These are phyloP conservation scores for Oenanthe javanica DNA, from an alignment of 140 eudicot genomes.

Conservation along the genomic window DNA sequence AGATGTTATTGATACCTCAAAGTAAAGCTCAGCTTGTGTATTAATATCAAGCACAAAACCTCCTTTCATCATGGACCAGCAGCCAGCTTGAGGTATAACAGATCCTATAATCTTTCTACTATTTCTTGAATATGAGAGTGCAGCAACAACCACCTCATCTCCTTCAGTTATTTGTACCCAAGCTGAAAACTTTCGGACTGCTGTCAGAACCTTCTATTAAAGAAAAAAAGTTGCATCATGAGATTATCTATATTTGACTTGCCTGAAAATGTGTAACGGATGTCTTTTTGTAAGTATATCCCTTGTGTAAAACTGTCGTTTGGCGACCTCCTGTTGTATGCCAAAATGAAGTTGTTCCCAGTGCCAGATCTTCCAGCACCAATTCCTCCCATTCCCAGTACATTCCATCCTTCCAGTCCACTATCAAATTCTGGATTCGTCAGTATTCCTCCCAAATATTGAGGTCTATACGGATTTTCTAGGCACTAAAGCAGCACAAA, in stretches of 20 bases:
- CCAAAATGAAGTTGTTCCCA: constrained; percentile 34
- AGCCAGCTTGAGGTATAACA: constrained; percentile 22
- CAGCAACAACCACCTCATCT: constrained; percentile 23
- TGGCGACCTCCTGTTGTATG: constrained; percentile 19
- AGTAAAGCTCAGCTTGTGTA: constrained; percentile 19
- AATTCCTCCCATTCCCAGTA: constrained; percentile 19
- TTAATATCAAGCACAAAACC: constrained; percentile 18
- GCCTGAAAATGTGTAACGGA: constrained; percentile 34
- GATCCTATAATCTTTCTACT: constrained; percentile 14
- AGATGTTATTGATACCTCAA: constrained; percentile 16
- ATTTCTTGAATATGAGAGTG: constrained; percentile 9
- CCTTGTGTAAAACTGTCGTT: constrained; percentile 27
- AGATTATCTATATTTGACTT: not conserved
- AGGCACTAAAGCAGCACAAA: constrained; percentile 20
- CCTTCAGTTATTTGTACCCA: constrained; percentile 51
- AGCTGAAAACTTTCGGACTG: constrained; percentile 15
- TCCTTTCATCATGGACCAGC: constrained; percentile 47
- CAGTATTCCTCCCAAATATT: constrained; percentile 26
- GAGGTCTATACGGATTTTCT: constrained; percentile 20
- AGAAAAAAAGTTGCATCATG: not conserved
- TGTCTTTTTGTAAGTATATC: constrained; percentile 13
- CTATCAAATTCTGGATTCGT: constrained; percentile 16
- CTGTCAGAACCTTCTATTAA: not conserved
- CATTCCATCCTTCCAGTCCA: constrained; percentile 25
- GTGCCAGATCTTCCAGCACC: constrained; percentile 1